These are phyloP conservation scores for Pestalotiopsis sp. DNA, from an alignment of 2,329 filamentous ascomycete species.

Conservation along the genomic window DNA sequence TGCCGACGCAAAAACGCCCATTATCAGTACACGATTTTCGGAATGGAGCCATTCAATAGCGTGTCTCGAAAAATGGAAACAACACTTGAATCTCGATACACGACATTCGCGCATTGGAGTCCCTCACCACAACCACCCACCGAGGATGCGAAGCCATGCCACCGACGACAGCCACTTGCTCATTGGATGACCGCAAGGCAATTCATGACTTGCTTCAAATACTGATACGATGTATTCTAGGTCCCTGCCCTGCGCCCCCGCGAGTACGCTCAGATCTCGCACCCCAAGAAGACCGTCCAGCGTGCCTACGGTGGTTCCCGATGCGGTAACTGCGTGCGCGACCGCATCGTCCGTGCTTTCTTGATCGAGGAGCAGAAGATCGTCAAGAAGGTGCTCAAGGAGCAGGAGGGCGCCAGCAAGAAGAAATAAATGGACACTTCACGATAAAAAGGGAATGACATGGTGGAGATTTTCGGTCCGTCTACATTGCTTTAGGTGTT, in stretches of 20 bases:
- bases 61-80: not conserved
- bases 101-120: not conserved
- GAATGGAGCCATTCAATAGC: not conserved
- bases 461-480: conserved; percentile 32
- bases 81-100: not conserved
- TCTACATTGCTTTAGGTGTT: conserved; percentile 38
- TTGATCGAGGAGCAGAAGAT: conserved; percentile 99
- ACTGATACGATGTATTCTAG: conserved; percentile 45
- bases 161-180: not conserved
- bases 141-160: not conserved
- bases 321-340: conserved; percentile 98
- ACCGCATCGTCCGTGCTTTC: conserved; percentile 97
- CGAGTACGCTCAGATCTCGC: conserved; percentile 96
- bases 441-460: conserved; percentile 18
- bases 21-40: not conserved
- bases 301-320: conserved; percentile 97
- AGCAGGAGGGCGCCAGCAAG: conserved; percentile 78
- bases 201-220: not conserved
- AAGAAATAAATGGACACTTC: conserved; percentile 62
- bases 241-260: conserved; percentile 95
- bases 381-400: conserved; percentile 99
- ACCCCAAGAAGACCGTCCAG: conserved; percentile 99
- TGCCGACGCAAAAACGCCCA: not conserved
- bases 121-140: not conserved
- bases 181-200: not conserved